Evolutionary conservation across 2,329 filamentous ascomycete genomes (phyloP), one percentile per base, ranked within the genome.

Genomic region (Plenodomus lindquistii): DNA sequence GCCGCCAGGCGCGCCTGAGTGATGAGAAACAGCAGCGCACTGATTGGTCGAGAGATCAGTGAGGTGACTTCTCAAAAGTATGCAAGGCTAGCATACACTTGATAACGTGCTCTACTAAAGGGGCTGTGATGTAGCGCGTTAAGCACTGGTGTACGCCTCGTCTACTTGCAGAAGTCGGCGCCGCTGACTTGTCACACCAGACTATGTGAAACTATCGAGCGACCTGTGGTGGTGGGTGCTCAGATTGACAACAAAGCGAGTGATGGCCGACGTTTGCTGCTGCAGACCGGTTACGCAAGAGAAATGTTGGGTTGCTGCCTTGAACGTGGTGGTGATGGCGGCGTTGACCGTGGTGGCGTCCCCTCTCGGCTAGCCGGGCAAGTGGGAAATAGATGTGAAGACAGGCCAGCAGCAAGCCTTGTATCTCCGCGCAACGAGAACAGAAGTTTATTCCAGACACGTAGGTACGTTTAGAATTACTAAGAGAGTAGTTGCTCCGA

Each of bases 11-110:
- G 48, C 29, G 29, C 43, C 18, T 38, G 45, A 54, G 48, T 69
- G 66, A 70, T 69, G 67, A 69, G 65, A 69, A 69, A 70, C 60
- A 52, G 59, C 56, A 46, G 52, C 43, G 48, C 55, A 63, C 41
- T 69, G 65, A 69, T 70, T 70, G 67, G 67, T 46, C 42, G 44
- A 42, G 34, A 29, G 27, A 31, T 13, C 10, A 17, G 4, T 35
- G 36, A 48, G 51, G 50, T 62, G 42, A 50, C 46, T 60, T 50
- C 40, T 57, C 58, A 44, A 52, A 46, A 53, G 42, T 57, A 41
- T 45, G 46, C 39, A 46, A 54, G 49, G 50, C 44, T 50, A 49
- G 29, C 34, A 16, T 36, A 47, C 63, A 66, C 58, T 63, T 67
- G 65, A 66, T 44, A 41, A 54, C 42, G 51, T 50, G 48, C 39